Conservation (phyloP, 2,329 filamentous ascomycete species). For the Aureobasidium mangrovei region DNA sequence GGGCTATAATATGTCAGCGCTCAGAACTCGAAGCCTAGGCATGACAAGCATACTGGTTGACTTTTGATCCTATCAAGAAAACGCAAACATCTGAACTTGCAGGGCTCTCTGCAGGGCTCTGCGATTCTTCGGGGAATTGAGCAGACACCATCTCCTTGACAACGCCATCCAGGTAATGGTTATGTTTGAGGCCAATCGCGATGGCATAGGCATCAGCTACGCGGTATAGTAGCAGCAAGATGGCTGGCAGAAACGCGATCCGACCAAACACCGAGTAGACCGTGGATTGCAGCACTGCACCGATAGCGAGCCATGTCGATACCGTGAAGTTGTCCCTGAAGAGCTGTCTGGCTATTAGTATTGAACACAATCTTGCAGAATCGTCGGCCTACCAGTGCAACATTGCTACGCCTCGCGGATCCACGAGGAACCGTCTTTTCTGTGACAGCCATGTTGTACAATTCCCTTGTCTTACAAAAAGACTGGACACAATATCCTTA, state of each 20-base stretch:
- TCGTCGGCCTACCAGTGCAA: not conserved
- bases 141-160: constrained; percentile 30
- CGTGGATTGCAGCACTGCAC: constrained; percentile 32
- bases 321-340: constrained; percentile 32
- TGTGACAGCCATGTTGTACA: too few relatives aligned
- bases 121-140: constrained; percentile 30
- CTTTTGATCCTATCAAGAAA: constrained; percentile 31
- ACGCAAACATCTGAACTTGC: constrained; percentile 28
- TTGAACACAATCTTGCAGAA: not conserved
- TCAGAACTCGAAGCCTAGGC: not conserved
- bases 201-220: constrained; percentile 29
- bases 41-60: constrained; percentile 24
- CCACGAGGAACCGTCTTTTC: too few relatives aligned
- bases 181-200: constrained; percentile 27
- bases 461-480: too few relatives aligned
- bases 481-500: too few relatives aligned
- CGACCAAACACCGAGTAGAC: constrained; percentile 28
- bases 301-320: constrained; percentile 34
- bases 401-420: not conserved
- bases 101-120: constrained; percentile 25
- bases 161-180: constrained; percentile 31
- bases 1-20: constrained; percentile 29
- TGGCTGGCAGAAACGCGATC: constrained; percentile 29
- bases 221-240: constrained; percentile 28
- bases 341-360: constrained; percentile 16